Evolutionary conservation across 2,329 filamentous ascomycete species (phyloP).

Genomic region (Saccharata proteae): DNA sequence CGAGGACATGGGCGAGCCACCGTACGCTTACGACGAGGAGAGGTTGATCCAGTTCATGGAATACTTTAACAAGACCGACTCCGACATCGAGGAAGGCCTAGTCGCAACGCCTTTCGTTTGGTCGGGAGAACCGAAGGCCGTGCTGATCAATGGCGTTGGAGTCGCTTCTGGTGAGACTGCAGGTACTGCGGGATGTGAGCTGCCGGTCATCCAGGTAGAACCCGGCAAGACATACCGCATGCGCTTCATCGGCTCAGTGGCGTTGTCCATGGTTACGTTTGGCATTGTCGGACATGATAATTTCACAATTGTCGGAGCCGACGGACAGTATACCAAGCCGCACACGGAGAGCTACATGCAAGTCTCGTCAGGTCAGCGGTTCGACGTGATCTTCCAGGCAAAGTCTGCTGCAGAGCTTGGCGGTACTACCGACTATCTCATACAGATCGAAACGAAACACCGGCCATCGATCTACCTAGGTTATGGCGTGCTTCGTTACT

Average conservation of each 20-base stretch:
- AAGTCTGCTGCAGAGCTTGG: constrained; percentile 37
- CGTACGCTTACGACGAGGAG: constrained; percentile 53
- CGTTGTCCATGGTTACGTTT: constrained; percentile 44
- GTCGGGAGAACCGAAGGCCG: constrained; percentile 45
- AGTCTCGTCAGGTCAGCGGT: constrained; percentile 48
- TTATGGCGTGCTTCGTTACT: constrained; percentile 40
- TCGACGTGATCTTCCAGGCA: constrained; percentile 42
- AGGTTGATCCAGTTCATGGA: constrained; percentile 44
- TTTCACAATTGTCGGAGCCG: constrained; percentile 48
- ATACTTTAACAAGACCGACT: constrained; percentile 44
- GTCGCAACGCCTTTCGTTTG: constrained; percentile 39
- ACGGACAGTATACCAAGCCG: constrained; percentile 41
- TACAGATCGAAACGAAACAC: constrained; percentile 40
- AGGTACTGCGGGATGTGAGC: constrained; percentile 29
- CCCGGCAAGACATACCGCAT: constrained; percentile 50
- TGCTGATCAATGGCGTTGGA: constrained; percentile 47
- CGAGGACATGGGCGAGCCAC: constrained; percentile 33
- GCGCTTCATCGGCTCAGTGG: constrained; percentile 46
- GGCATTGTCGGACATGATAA: constrained; percentile 38
- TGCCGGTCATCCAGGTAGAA: constrained; percentile 45
- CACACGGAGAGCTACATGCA: constrained; percentile 39
- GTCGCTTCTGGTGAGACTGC: constrained; percentile 17
- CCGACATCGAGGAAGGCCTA: constrained; percentile 39
- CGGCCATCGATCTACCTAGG: constrained; percentile 33
- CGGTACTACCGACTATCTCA: constrained; percentile 27